Percentiles rank a stretch among this genome's conserved stretches.
phyloP scores from a whole-genome alignment of 495 filamentous ascomycete genomes.

The Penicillium cataractarum region DNA sequence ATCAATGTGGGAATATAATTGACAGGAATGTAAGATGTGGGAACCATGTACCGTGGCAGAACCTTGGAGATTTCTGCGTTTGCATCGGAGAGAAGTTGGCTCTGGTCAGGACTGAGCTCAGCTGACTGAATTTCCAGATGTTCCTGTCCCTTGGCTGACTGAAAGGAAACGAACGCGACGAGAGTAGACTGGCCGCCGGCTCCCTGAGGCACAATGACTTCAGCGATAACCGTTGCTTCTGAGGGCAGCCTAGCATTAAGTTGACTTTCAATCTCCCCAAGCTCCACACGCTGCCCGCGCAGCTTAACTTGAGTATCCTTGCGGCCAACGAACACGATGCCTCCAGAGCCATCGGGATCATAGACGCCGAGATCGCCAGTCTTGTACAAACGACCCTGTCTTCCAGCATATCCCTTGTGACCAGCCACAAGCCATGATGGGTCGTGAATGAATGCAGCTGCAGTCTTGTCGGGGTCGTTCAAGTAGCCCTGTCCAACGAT shows the following conservation, averaged over 20 bases:
- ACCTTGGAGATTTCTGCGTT: constrained; percentile 34
- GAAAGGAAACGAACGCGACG: constrained; percentile 43
- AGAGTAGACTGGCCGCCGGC: constrained; percentile 36
- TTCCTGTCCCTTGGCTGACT: constrained; percentile 28
- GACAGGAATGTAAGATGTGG: constrained; percentile 46
- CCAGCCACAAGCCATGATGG: constrained; percentile 52
- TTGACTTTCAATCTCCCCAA: constrained; percentile 57
- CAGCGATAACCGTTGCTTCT: constrained; percentile 38
- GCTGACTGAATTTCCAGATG: constrained; percentile 21
- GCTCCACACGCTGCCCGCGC: constrained; percentile 64
- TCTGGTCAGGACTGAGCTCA: constrained; percentile 26
- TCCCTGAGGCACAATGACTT: constrained; percentile 42
- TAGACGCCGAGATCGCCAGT: constrained; percentile 59
- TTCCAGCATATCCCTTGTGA: constrained; percentile 38
- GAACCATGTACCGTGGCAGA: constrained; percentile 51
- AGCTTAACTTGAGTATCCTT: constrained; percentile 68
- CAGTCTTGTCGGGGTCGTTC: constrained; percentile 50
- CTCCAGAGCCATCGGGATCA: constrained; percentile 51
- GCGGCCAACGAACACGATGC: constrained; percentile 61
- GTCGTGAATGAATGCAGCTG: constrained; percentile 49
- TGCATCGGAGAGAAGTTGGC: constrained; percentile 25
- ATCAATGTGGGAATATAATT: constrained; percentile 43
- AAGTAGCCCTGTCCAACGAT: constrained; percentile 57
- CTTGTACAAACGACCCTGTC: constrained; percentile 47
- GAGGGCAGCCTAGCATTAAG: constrained; percentile 36